Evolutionary conservation across 768 basidiomycete species (phyloP).

Genomic region (Agaricus subrufescens): DNA sequence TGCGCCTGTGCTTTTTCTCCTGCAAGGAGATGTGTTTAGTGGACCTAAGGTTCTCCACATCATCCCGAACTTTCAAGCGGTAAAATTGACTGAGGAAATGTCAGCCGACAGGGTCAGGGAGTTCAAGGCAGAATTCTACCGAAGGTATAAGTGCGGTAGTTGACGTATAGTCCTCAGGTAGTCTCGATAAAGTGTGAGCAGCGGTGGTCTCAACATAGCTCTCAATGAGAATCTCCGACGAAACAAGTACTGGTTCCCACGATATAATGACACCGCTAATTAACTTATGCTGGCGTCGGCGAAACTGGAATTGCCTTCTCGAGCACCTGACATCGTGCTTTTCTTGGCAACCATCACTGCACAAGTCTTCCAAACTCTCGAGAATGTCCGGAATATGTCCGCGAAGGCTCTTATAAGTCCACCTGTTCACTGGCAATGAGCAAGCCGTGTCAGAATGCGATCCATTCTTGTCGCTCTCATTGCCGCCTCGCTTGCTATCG

Average conservation of each 20-base stretch:
- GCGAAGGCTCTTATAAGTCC: not conserved
- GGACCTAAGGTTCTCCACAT: slow-evolving; percentile 43
- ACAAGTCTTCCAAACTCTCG: not conserved
- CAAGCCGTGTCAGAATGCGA: slow-evolving; percentile 9
- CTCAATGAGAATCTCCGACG: slow-evolving; percentile 1
- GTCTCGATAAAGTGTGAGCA: slow-evolving; percentile 33
- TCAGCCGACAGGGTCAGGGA: slow-evolving; percentile 3
- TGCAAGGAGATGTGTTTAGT: slow-evolving; percentile 27
- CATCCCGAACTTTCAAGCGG: slow-evolving; percentile 53
- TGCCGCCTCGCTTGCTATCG: slow-evolving; percentile 14
- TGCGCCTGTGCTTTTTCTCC: slow-evolving; percentile 39
- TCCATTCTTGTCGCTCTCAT: slow-evolving; percentile 13
- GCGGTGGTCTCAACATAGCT: not conserved
- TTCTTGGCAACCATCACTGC: not conserved
- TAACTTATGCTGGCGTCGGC: not conserved
- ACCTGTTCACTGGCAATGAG: not conserved
- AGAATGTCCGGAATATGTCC: slow-evolving; percentile 3
- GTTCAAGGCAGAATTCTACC: slow-evolving; percentile 21
- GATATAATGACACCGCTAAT: not conserved
- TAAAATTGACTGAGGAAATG: slow-evolving; percentile 54
- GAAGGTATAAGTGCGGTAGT: slow-evolving; percentile 40
- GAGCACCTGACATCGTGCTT: not conserved
- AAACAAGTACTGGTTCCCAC: not conserved
- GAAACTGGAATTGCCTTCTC: not conserved
- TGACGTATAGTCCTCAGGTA: slow-evolving; percentile 36